Conservation (phyloP, 345 rosid species). For the Rhodomyrtus tomentosa region DNA sequence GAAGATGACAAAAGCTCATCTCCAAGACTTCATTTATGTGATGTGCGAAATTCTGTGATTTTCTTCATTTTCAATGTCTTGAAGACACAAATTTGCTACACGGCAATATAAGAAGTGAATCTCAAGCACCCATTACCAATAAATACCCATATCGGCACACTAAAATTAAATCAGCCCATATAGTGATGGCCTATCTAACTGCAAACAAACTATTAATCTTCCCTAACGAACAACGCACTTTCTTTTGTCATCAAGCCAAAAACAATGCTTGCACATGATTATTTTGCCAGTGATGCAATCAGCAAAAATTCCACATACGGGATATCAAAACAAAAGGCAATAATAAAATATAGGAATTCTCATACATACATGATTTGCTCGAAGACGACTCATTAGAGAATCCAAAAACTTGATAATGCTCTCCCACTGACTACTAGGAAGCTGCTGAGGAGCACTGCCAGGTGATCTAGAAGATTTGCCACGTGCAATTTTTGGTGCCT, state of each 20-base stretch:
- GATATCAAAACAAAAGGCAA: neutral
- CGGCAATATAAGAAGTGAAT: neutral
- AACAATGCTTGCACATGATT: neutral
- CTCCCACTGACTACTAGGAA: conserved; percentile 73
- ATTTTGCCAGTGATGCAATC: neutral
- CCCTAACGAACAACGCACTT: neutral
- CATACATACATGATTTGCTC: conserved; percentile 71
- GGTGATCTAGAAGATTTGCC: conserved; percentile 81
- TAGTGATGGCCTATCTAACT: neutral
- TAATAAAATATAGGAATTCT: neutral
- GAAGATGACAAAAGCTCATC: neutral
- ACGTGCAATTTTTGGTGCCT: conserved; percentile 85
- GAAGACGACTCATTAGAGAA: conserved; percentile 66
- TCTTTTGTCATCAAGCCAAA: neutral
- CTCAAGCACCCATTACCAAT: neutral
- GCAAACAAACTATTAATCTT: neutral
- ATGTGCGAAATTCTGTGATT: neutral
- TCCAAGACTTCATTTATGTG: neutral
- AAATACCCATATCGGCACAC: neutral
- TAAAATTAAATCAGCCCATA: neutral
- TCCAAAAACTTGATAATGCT: conserved; percentile 85
- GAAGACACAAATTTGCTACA: neutral
- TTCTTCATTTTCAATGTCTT: neutral
- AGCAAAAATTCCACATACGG: neutral
- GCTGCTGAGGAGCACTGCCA: conserved; percentile 45